Evolutionary conservation across 371 early-diverging fungal genomes (phyloP).

Genomic region (Rhizopus stolonifer): DNA sequence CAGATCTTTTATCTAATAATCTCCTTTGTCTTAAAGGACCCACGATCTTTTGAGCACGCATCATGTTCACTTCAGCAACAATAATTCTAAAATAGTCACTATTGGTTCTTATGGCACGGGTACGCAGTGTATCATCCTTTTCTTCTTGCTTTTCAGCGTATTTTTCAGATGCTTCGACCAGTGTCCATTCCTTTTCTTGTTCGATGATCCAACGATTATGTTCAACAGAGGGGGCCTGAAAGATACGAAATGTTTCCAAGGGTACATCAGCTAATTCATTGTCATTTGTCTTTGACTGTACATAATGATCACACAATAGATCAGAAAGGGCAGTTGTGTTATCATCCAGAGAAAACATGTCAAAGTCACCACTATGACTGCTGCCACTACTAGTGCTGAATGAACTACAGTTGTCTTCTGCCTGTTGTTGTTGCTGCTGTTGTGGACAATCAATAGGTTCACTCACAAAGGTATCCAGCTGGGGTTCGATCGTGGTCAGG

Average conservation of each 20-base stretch:
- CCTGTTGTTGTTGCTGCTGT: conserved; percentile 6
- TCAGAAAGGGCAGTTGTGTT: conserved; percentile 33
- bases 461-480: conserved; percentile 10
- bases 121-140: neutral
- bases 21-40: conserved; percentile 56
- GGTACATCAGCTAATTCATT: conserved; percentile 24
- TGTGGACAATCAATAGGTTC: conserved; percentile 21
- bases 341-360: conserved; percentile 12
- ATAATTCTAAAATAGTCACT: conserved; percentile 59
- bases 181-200: conserved; percentile 34
- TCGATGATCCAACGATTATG: conserved; percentile 21
- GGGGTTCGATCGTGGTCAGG: conserved; percentile 11
- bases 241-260: conserved; percentile 27
- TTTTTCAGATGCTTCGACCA: conserved; percentile 18
- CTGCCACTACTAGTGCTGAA: conserved; percentile 16
- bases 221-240: conserved; percentile 24
- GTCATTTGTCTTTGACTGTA: conserved; percentile 24
- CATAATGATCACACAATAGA: conserved; percentile 43
- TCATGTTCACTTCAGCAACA: conserved; percentile 61
- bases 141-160: conserved; percentile 7
- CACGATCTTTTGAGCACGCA: conserved; percentile 59
- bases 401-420: conserved; percentile 15
- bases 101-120: conserved; percentile 53
- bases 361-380: conserved; percentile 1
- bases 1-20: conserved; percentile 43